A percentile compares a stretch with the other conserved stretches of the same genome.
phyloP scores from a whole-genome alignment of 441 rosid species.

The Lepidium campestre region DNA sequence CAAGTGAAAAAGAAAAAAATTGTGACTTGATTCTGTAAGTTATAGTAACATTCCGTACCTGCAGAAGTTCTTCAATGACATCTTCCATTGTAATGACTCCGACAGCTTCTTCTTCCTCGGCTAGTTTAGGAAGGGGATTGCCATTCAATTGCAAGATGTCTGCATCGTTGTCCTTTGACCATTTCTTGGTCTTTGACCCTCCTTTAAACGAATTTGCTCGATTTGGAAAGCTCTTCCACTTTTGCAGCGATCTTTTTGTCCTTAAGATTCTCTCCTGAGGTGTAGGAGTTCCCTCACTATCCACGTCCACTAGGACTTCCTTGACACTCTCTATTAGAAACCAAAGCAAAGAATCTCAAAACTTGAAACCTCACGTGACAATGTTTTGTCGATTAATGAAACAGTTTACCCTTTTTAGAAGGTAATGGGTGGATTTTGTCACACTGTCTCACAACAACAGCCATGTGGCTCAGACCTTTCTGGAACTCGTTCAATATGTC shows the following conservation, averaged over 20 bases:
- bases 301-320: constrained; percentile 62
- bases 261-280: constrained; percentile 46
- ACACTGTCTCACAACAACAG: constrained; percentile 52
- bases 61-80: constrained; percentile 95
- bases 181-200: constrained; percentile 56
- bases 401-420: constrained; percentile 34
- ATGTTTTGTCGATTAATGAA: not conserved
- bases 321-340: constrained; percentile 34
- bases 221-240: constrained; percentile 84
- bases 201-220: constrained; percentile 31
- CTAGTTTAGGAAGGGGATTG: constrained; percentile 54
- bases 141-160: constrained; percentile 71
- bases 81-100: constrained; percentile 98
- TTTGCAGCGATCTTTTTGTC: constrained; percentile 64
- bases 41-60: constrained; percentile 38
- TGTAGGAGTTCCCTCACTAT: constrained; percentile 42
- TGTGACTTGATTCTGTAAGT: not conserved
- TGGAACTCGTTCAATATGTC: constrained; percentile 80
- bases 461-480: constrained; percentile 83
- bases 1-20: not conserved
- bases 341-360: constrained; percentile 8
- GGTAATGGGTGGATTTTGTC: constrained; percentile 34
- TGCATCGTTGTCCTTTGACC: constrained; percentile 63
- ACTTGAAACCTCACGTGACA: not conserved
- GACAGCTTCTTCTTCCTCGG: constrained; percentile 77